Base-by-base conservation (phyloP, 495 filamentous ascomycete genomes). In the Penicillium coffeae region DNA sequence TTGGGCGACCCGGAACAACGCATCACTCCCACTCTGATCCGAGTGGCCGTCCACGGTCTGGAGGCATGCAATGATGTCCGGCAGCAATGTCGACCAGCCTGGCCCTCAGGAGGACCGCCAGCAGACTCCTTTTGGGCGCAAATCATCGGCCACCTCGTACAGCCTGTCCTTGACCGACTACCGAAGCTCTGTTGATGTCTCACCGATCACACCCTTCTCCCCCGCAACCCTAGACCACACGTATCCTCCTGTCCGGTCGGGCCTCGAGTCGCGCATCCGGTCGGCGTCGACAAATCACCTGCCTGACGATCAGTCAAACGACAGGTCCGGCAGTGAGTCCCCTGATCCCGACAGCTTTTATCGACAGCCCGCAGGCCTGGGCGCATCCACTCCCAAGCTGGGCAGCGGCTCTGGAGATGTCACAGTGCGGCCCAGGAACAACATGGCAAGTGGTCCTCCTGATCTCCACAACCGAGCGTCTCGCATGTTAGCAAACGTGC, bases 311-410 rank as follows among this genome's bases (percentile, higher is more conserved):
- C 56, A 44, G 44, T 47, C 50, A 16, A 34, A 54, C 20, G 33
- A 40, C 42, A 38, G 47, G 27, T 27, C 53, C 40, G 51, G 64
- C 25, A 63, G 63, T 46, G 49, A 61, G 20, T 78, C 73, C 21
- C 68, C 76, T 30, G 73, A 81, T 55, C 78, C 76, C 13, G 74
- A 75, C 60, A 76, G 78, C 12, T 80, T 69, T 57, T 81, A 80
- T 56, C 71, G 74, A 37, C 64, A 57, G 40, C 63, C 65, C 48
- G 54, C 51, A 30, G 42, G 63, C 34, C 46, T 55, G 50, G 51
- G 58, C 38, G 60, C 62, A 25, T 41, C 42, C 18, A 42, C 43
- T 25, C 55, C 63, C 37, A 57, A 60, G 40, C 63, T 55, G 42
- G 56, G 47, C 25, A 30, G 25, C 25, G 25, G 25, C 9, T 40